phyloP scores from a whole-genome alignment of 176 grass and related monocot genomes.

The Hordeum vulgare region DNA sequence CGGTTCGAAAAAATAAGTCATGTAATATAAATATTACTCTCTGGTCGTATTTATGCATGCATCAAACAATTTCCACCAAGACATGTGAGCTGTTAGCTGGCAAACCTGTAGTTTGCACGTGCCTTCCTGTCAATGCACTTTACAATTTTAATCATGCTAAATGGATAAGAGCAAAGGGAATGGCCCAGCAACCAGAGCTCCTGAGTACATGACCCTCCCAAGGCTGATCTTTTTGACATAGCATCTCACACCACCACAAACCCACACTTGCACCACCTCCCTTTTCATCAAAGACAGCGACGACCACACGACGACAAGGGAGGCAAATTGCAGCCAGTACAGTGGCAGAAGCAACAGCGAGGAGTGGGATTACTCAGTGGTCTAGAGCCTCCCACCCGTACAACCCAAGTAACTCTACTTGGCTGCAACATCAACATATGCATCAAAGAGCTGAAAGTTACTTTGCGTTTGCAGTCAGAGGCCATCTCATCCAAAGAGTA shows the following conservation, averaged over 20 bases:
- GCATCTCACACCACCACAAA: neutral
- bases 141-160: neutral
- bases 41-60: neutral
- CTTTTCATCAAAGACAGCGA: neutral
- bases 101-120: neutral
- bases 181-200: neutral
- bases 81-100: neutral
- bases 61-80: neutral
- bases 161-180: neutral
- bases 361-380: neutral
- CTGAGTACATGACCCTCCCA: neutral
- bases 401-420: neutral
- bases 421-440: neutral
- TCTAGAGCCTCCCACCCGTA: neutral
- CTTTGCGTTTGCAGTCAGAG: neutral
- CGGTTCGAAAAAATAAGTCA: no score
- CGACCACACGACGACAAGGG: neutral
- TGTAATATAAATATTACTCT: neutral
- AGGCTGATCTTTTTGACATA: neutral
- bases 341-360: neutral
- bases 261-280: neutral
- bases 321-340: neutral
- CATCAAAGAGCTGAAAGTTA: neutral
- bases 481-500: neutral
- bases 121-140: neutral